A percentile compares a stretch with the other conserved stretches of the same genome.
Evolutionary conservation across 257 asterid genomes (phyloP).

Genomic region (Anisodus tanguticus): DNA sequence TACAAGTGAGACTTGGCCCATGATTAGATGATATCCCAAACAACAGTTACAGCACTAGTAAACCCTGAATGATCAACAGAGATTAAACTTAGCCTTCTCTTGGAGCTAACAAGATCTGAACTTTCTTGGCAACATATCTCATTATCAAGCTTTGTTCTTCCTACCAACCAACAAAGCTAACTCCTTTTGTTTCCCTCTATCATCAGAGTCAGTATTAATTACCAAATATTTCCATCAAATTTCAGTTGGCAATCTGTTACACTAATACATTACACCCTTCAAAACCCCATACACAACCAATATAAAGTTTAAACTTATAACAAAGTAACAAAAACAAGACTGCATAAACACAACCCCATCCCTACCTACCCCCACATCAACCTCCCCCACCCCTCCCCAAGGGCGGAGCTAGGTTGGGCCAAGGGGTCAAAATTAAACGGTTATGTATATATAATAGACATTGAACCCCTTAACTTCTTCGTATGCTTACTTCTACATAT

Average conservation of each 20-base stretch:
- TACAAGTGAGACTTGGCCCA: not conserved
- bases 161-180: conserved; percentile 5
- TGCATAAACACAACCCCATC: too few species aligned
- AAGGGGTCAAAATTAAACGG: too few species aligned
- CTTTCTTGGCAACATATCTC: not conserved
- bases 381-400: too few species aligned
- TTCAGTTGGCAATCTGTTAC: not conserved
- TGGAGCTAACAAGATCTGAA: not conserved
- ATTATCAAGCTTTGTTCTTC: not conserved
- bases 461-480: too few species aligned
- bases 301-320: not conserved
- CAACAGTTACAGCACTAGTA: not conserved
- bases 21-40: not conserved
- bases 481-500: too few species aligned
- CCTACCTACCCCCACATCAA: too few species aligned
- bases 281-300: not conserved
- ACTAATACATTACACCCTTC: not conserved
- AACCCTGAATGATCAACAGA: not conserved
- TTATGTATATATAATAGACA: too few species aligned
- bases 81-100: conserved; percentile 12
- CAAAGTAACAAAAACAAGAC: too few species aligned
- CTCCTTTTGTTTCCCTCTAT: not conserved
- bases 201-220: not conserved
- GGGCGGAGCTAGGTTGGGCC: too few species aligned
- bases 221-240: conserved; percentile 11